phyloP scores from a whole-genome alignment of 225 moss, liverwort and hornwort genomes.

The Rhytidiadelphus loreus region DNA sequence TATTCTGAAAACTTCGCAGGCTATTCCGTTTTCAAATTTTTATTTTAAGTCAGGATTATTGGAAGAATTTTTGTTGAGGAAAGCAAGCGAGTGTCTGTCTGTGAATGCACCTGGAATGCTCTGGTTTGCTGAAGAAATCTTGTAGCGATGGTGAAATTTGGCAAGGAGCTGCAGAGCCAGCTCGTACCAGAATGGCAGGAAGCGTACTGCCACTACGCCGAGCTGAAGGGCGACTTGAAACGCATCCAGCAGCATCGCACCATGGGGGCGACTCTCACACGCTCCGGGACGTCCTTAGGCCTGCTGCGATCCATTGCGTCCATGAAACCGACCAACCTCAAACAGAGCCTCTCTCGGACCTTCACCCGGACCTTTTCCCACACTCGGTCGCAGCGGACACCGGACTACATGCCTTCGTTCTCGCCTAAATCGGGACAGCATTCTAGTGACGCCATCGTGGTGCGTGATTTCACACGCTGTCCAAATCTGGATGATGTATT shows the following conservation, averaged over 20 bases:
- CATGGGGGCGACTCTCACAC: not conserved
- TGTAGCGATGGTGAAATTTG: not conserved
- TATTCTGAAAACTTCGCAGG: not conserved
- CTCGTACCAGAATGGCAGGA: not conserved
- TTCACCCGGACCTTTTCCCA: not conserved
- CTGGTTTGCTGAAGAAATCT: not conserved
- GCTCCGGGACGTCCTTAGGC: not conserved
- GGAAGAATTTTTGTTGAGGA: not conserved
- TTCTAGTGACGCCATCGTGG: not conserved
- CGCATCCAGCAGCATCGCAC: not conserved
- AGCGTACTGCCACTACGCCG: not conserved
- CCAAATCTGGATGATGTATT: not conserved
- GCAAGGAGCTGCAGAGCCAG: not conserved
- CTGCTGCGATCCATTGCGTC: not conserved
- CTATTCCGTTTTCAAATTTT: not conserved
- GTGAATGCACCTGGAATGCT: not conserved
- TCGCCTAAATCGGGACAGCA: not conserved
- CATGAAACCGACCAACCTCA: not conserved
- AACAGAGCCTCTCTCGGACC: not conserved
- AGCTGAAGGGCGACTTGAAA: not conserved
- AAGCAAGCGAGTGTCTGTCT: not conserved
- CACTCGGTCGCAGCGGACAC: not conserved
- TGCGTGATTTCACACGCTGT: not conserved
- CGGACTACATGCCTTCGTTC: not conserved
- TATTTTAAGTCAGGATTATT: not conserved